Percentiles rank a stretch among this genome's conserved stretches.
Evolutionary conservation across 73 alveolate species (phyloP).

Genomic region (Paramecium bursaria): DNA sequence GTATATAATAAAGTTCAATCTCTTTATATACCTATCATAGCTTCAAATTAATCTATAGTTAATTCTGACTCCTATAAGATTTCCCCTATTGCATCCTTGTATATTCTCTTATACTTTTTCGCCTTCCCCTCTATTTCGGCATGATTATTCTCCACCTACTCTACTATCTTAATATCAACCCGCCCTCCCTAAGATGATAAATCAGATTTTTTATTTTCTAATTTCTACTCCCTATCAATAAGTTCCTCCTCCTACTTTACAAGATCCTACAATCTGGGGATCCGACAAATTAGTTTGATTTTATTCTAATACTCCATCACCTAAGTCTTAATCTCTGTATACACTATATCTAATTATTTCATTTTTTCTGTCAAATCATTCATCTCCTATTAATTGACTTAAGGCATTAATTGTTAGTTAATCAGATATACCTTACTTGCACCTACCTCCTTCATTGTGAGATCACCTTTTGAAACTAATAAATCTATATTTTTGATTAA

Average conservation of each 20-base stretch:
- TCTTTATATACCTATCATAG: slow-evolving; percentile 38
- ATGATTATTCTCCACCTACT: slow-evolving; percentile 21
- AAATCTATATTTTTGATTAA: slow-evolving; percentile 31
- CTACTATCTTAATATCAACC: background rate
- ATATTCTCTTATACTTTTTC: slow-evolving; percentile 25
- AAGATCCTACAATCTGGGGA: background rate
- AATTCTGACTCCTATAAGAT: slow-evolving; percentile 34
- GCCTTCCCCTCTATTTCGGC: background rate
- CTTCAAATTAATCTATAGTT: slow-evolving; percentile 38
- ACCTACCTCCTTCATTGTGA: slow-evolving; percentile 45
- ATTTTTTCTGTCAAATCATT: background rate
- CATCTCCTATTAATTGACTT: slow-evolving; percentile 10
- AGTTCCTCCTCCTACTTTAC: background rate
- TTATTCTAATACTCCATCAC: slow-evolving; percentile 7
- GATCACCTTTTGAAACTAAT: slow-evolving; percentile 20
- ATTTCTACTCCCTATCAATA: background rate
- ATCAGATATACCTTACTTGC: slow-evolving; percentile 49
- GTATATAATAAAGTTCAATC: slow-evolving; percentile 38
- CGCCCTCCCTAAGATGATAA: background rate
- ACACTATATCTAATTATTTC: no score
- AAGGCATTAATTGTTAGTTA: slow-evolving; percentile 33
- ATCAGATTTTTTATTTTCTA: background rate
- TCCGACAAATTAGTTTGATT: background rate
- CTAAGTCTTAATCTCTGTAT: slow-evolving; percentile 34
- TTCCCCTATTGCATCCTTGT: slow-evolving; percentile 39